Base-by-base conservation (phyloP, 2,329 filamentous ascomycete species). In the Colletotrichum sp. region DNA sequence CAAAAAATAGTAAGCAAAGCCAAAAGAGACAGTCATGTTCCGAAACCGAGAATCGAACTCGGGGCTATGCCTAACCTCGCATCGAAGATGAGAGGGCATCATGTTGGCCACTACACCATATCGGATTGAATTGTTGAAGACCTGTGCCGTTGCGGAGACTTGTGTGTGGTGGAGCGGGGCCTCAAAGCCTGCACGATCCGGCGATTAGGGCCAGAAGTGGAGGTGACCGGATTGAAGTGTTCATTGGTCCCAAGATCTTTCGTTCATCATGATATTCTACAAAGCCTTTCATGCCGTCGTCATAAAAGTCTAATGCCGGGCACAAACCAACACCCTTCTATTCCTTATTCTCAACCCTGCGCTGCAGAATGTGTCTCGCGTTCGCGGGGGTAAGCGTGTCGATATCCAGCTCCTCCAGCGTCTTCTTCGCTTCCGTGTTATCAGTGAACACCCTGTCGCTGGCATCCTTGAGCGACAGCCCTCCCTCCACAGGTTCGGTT, bases 351-450 rank as follows among this genome's bases (percentile, higher is more conserved):
- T 96, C 94, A 0, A 95, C 90, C 78, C 94, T 88, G 77, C 90
- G 88, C 83, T 93, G 89, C 80, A 96, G 80, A 70, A 96, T 91
- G 72, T 90, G 87, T 78, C 94, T 89, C 15, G 93, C 94, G 78
- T 93, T 92, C 24, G 87, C 88, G 68, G 93, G 92, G 8, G 88
- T 92, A 78, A 96, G 79, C 26, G 87, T 85, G 65, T 90, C 88
- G 24, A 95, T 83, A 0, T 89, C 90, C 76, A 96, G 82, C 79
- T 91, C 89, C 74, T 92, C 91, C 24, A 96, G 82, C 48, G 92
- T 88, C 80, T 87, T 88, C 80, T 90, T 90, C 26, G 90, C 91
- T 79, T 91, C 89, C 1, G 86, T 82, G 66, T 92, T 92, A 79
- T 90, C 88, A 2, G 85, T 89, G 77, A 92, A 93, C 6, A 92